These are phyloP conservation scores for Aspergillus candidus DNA, from an alignment of 2,329 filamentous ascomycete genomes.

Conservation along the genomic window DNA sequence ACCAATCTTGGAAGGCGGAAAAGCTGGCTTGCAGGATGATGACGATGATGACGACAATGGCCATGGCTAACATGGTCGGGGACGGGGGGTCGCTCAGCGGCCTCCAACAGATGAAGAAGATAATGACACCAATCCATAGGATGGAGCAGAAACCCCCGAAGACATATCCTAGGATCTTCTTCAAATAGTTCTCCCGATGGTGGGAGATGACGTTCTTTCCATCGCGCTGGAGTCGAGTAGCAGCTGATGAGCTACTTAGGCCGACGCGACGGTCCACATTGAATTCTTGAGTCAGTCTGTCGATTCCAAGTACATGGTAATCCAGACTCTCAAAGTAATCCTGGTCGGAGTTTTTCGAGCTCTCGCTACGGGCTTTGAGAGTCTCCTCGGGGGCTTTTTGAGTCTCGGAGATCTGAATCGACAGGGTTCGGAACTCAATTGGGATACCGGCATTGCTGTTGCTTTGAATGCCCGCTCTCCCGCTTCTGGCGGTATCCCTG, in stretches of 20 bases:
- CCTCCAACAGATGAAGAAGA: constrained; percentile 73
- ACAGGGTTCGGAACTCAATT: constrained; percentile 36
- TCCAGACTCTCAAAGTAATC: constrained; percentile 57
- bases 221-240: constrained; percentile 53
- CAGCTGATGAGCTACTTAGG: constrained; percentile 54
- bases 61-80: constrained; percentile 63
- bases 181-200: constrained; percentile 56
- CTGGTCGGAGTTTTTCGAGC: constrained; percentile 29
- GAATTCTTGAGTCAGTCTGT: constrained; percentile 56
- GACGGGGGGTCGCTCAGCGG: constrained; percentile 67
- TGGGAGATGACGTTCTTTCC: constrained; percentile 63
- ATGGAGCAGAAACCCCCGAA: constrained; percentile 76
- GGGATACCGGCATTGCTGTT: constrained; percentile 22
- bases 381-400: constrained; percentile 26
- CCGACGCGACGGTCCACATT: constrained; percentile 54
- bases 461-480: constrained; percentile 13
- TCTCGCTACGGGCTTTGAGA: constrained; percentile 10
- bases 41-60: constrained; percentile 66
- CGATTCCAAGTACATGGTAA: constrained; percentile 57
- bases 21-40: constrained; percentile 65
- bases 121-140: constrained; percentile 60
- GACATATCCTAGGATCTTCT: constrained; percentile 61
- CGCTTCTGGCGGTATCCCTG: constrained; percentile 15
- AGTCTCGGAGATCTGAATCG: constrained; percentile 35
- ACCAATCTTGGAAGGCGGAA: constrained; percentile 69